Conservation (phyloP, 805 yeast genomes). For the Kluyveromyces siamensis region DNA sequence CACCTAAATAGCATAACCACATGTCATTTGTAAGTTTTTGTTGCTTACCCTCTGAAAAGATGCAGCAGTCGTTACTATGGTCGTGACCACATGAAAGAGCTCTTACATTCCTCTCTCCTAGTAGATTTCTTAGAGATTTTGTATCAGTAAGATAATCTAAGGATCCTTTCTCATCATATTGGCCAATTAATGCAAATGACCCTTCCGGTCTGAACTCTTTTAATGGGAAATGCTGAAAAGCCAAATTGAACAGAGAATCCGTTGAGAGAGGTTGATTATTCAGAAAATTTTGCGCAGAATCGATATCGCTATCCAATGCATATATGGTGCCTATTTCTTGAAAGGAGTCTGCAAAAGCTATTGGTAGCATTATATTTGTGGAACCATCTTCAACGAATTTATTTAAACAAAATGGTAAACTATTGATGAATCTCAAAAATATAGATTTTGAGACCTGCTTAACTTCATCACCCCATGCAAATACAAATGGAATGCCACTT, state of each 20-base stretch:
- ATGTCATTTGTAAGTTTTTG: conserved; percentile 19
- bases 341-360: background rate
- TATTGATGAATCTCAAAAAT: conserved; percentile 35
- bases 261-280: background rate
- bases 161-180: conserved; percentile 22
- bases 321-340: conserved; percentile 5
- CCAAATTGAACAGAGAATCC: conserved; percentile 34
- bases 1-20: conserved; percentile 66
- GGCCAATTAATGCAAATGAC: conserved; percentile 32
- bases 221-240: conserved; percentile 60
- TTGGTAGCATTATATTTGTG: background rate
- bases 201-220: conserved; percentile 43
- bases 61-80: conserved; percentile 60
- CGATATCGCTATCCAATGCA: conserved; percentile 7
- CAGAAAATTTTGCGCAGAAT: conserved; percentile 1
- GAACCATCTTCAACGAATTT: conserved; percentile 40
- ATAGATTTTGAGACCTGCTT: conserved; percentile 36
- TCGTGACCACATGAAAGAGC: conserved; percentile 61
- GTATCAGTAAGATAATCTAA: conserved; percentile 30
- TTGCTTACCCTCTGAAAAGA: conserved; percentile 24
- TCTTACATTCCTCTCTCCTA: conserved; percentile 39
- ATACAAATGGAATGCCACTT: conserved; percentile 51
- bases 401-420: conserved; percentile 43
- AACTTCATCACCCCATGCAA: conserved; percentile 55
- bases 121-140: conserved; percentile 21